Evolutionary conservation across 331 rosid genomes (phyloP), one percentile per base, ranked within the genome.

Genomic region (Spiraea crenata): DNA sequence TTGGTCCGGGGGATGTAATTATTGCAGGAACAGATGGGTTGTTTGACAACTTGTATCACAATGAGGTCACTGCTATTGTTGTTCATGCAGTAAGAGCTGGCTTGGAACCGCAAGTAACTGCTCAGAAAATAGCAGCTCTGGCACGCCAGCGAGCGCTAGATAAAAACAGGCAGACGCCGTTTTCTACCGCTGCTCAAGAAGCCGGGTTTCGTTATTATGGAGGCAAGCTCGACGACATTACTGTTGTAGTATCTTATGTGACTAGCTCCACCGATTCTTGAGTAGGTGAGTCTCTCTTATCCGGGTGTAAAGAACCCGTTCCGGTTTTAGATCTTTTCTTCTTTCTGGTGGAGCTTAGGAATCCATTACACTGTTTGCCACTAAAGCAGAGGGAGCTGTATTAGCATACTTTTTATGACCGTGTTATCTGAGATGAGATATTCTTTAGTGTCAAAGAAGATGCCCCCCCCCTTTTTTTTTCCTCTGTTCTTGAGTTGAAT

Each of bases 11-110:
- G 64, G 99, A 95, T 74, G 85, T 95, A 5, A 52, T 95, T 16
- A 72, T 95, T 20, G 93, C 97, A 56, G 99, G 96, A 73, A 89
- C 96, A 7, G 99, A 91, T 75, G 99, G 98, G 12, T 82, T 95
- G 75, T 91, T 91, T 65, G 96, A 95, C 93, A 91, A 91, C 70
- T 79, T 95, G 80, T 88, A 86, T 80, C 65, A 79, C 38, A 84
- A 77, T 60, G 98, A 89, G 80, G 69, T 95, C 31, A 78, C 82
- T 39, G 83, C 84, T 13, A 77, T 89, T 71, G 98, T 91, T 48
- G 84, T 84, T 35, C 74, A 86, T 45, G 87, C 90, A 6, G 69
- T 73, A 66, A 81, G 91, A 76, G 81, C 92, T 46, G 87, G 90
- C 66, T 64, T 81, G 73, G 97, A 77, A 79, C 91, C 99, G 7